A percentile compares a stretch with the other conserved stretches of the same genome.
Conservation (phyloP, 139 green algal species). For the Coelastrella sp. region DNA sequence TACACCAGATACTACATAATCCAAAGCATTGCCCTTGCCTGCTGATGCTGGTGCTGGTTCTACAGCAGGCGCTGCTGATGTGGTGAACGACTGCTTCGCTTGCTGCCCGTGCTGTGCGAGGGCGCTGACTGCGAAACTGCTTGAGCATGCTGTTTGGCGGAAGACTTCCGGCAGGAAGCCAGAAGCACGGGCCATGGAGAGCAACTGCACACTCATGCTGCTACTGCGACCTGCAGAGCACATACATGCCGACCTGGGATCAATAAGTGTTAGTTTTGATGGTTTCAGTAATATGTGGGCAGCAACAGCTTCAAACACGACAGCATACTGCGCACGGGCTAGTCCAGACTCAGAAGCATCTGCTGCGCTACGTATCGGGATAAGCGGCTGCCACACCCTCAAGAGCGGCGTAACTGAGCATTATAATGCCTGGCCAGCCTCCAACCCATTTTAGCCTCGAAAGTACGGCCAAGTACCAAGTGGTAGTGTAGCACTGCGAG, state of each 20-base stretch:
- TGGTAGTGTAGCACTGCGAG: background rate
- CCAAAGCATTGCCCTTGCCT: slow-evolving; percentile 46
- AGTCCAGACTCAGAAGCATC: too few species aligned
- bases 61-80: slow-evolving; percentile 25
- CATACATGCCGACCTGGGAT: background rate
- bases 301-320: too few species aligned
- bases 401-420: background rate
- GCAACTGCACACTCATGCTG: slow-evolving; percentile 24
- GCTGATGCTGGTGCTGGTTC: slow-evolving; percentile 40
- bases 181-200: background rate
- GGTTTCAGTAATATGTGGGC: background rate
- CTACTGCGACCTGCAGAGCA: background rate
- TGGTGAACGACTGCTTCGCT: slow-evolving; percentile 21
- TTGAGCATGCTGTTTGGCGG: slow-evolving; percentile 19
- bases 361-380: too few species aligned
- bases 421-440: background rate
- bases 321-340: too few species aligned
- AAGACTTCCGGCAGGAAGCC: slow-evolving; percentile 29
- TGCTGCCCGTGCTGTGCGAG: slow-evolving; percentile 16
- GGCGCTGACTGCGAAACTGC: background rate
- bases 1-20: slow-evolving; percentile 70
- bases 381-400: background rate
- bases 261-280: background rate
- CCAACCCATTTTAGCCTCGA: background rate
- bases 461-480: background rate